Percentiles rank a stretch among this genome's conserved stretches.
Conservation (phyloP, 2,329 filamentous ascomycete species). For the Fusarium siculi region DNA sequence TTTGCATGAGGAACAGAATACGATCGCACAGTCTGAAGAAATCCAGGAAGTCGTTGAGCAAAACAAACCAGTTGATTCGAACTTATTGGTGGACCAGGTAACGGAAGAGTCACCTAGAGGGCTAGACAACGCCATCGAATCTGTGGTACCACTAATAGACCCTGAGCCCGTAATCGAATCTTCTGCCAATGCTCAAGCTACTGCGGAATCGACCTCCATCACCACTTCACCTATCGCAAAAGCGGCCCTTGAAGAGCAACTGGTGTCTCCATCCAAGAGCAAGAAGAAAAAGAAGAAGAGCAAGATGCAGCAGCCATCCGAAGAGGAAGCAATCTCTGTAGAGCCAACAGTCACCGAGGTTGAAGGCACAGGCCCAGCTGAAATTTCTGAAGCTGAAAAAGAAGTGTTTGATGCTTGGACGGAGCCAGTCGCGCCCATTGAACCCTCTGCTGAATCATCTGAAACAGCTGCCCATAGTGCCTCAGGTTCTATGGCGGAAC, state of each 20-base stretch:
- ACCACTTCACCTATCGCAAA: neutral
- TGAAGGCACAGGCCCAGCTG: neutral
- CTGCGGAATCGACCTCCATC: conserved; percentile 27
- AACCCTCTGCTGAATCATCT: neutral
- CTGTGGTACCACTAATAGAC: conserved; percentile 13
- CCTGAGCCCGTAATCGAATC: neutral
- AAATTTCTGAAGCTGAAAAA: conserved; percentile 12
- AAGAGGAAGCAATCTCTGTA: conserved; percentile 6
- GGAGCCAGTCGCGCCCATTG: conserved; percentile 4
- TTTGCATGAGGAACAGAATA: neutral
- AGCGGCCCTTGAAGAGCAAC: neutral
- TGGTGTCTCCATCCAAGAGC: conserved; percentile 26
- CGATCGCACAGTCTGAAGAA: neutral
- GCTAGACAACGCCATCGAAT: neutral
- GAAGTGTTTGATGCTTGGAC: conserved; percentile 34
- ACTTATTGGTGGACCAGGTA: neutral
- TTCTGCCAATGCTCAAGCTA: neutral
- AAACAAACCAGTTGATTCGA: neutral
- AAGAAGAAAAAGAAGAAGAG: conserved; percentile 45
- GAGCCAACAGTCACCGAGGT: neutral
- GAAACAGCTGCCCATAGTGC: neutral
- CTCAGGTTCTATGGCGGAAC: neutral
- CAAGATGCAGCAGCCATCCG: conserved; percentile 16
- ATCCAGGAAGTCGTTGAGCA: neutral
- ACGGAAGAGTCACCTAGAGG: neutral